Percentiles rank a stretch among this genome's conserved stretches.
Evolutionary conservation across 1,139 yeast genomes (phyloP).

Genomic region (Nadsonia commutata): DNA sequence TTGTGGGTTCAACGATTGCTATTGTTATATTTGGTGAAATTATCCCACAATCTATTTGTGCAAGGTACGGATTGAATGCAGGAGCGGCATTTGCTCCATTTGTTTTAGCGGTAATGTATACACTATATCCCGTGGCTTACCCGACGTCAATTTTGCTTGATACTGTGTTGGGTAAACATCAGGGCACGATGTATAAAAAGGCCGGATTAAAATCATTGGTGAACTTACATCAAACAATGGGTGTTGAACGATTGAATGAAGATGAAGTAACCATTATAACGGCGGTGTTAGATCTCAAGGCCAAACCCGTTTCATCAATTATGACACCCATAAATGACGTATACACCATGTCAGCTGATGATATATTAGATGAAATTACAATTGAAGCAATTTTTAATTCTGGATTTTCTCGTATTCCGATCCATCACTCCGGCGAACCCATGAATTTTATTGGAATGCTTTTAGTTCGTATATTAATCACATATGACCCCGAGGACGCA

Average conservation of each 20-base stretch:
- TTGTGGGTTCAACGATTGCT: slow-evolving; percentile 77
- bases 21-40: slow-evolving; percentile 94
- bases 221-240: slow-evolving; percentile 86
- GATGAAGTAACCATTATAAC: slow-evolving; percentile 94
- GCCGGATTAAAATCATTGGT: slow-evolving; percentile 89
- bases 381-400: slow-evolving; percentile 87
- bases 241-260: slow-evolving; percentile 79
- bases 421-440: slow-evolving; percentile 81
- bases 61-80: slow-evolving; percentile 78
- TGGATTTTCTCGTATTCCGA: slow-evolving; percentile 94
- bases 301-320: slow-evolving; percentile 68
- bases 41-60: slow-evolving; percentile 89
- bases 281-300: slow-evolving; percentile 87
- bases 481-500: slow-evolving; percentile 94
- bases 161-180: slow-evolving; percentile 80
- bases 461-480: slow-evolving; percentile 76
- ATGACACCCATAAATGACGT: slow-evolving; percentile 94
- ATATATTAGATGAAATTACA: slow-evolving; percentile 65
- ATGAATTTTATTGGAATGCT: slow-evolving; percentile 90
- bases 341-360: slow-evolving; percentile 76
- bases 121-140: slow-evolving; percentile 84
- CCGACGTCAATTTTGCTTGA: slow-evolving; percentile 80
- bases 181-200: slow-evolving; percentile 86
- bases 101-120: slow-evolving; percentile 70
- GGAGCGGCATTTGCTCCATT: slow-evolving; percentile 89